A percentile compares a stretch with the other conserved stretches of the same genome.
phyloP scores from a whole-genome alignment of 306 rosid genomes.

The Sesbania bispinosa region DNA sequence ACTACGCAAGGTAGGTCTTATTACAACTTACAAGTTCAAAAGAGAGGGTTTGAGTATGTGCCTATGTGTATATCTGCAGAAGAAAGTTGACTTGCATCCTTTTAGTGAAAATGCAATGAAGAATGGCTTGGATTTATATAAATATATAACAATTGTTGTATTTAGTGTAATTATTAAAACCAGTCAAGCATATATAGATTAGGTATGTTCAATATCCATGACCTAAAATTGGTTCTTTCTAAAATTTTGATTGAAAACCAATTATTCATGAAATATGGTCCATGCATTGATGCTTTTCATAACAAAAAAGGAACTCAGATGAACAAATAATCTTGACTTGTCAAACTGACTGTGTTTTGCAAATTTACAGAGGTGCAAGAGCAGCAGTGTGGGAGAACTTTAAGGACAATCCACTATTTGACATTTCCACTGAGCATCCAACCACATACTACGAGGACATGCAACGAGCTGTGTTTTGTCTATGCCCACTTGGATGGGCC shows the following conservation, averaged over 20 bases:
- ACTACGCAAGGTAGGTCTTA: constrained; percentile 73
- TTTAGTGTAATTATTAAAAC: neutral
- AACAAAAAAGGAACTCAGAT: neutral
- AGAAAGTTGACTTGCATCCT: neutral
- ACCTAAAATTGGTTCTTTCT: neutral
- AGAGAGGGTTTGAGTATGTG: neutral
- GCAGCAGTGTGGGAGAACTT: constrained; percentile 99
- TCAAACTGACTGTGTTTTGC: constrained; percentile 6
- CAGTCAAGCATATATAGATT: neutral
- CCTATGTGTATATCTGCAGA: constrained; percentile 7
- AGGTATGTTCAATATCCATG: neutral
- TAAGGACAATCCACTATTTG: constrained; percentile 90
- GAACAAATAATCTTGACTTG: neutral
- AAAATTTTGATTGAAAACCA: neutral
- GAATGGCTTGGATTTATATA: neutral
- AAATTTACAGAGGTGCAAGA: constrained; percentile 70
- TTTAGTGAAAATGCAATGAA: neutral
- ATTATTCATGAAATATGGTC: neutral
- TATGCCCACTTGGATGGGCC: constrained; percentile 99
- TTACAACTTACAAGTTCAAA: constrained; percentile 15
- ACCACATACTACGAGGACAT: constrained; percentile 94
- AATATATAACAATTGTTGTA: neutral
- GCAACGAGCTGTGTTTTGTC: constrained; percentile 95
- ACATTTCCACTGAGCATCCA: constrained; percentile 91
- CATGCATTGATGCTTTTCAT: constrained; percentile 8